Percentiles rank a stretch among this genome's conserved stretches.
Evolutionary conservation across 2,329 filamentous ascomycete genomes (phyloP).

Genomic region (Aspergillus pseudotamarii): DNA sequence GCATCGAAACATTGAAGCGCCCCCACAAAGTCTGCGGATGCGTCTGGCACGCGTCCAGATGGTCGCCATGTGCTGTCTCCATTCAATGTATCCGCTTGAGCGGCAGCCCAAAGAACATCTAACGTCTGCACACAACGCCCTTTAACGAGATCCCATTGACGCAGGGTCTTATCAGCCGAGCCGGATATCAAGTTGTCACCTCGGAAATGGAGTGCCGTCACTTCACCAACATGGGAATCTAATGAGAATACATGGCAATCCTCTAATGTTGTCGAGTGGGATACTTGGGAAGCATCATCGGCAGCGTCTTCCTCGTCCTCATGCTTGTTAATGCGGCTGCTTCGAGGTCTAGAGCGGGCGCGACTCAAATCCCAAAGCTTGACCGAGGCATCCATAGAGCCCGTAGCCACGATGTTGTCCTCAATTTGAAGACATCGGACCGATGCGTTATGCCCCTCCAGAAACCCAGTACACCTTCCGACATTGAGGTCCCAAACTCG

Average conservation of each 20-base stretch:
- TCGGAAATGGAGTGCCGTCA: conserved; percentile 89
- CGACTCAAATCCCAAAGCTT: conserved; percentile 92
- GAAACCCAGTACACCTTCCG: conserved; percentile 83
- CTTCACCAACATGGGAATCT: conserved; percentile 87
- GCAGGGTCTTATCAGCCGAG: conserved; percentile 93
- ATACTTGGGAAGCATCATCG: conserved; percentile 57
- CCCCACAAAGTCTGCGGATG: conserved; percentile 86
- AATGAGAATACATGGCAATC: conserved; percentile 89
- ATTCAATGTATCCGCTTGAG: conserved; percentile 75
- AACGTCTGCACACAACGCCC: conserved; percentile 97
- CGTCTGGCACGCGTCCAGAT: conserved; percentile 62
- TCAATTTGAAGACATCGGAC: conserved; percentile 91
- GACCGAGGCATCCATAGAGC: conserved; percentile 92
- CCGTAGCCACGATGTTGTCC: conserved; percentile 92
- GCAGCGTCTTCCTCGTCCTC: conserved; percentile 47
- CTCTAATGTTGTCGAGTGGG: conserved; percentile 73
- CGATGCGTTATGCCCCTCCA: conserved; percentile 94
- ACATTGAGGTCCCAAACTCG: conserved; percentile 96
- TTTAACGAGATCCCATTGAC: conserved; percentile 96
- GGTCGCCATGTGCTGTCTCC: conserved; percentile 71
- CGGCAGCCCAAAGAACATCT: conserved; percentile 96
- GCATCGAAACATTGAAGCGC: conserved; percentile 95
- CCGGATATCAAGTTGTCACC: conserved; percentile 91
- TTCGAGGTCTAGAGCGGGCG: conserved; percentile 74
- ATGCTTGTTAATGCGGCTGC: conserved; percentile 57